phyloP scores from a whole-genome alignment of 2,329 filamentous ascomycete genomes.

The Exophiala mesophila region DNA sequence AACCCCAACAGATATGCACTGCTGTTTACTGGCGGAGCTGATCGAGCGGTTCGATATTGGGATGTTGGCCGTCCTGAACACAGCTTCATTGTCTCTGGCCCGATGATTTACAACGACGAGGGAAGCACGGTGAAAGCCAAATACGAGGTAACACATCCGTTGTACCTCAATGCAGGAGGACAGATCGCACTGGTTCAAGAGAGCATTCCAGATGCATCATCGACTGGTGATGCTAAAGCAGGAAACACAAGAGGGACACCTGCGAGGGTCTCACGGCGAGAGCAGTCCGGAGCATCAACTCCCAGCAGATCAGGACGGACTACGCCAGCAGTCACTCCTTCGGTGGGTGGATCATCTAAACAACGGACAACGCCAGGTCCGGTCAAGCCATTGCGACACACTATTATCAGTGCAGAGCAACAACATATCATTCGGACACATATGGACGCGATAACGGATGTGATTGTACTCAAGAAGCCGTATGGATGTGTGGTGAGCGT shows the following conservation, averaged over 20 bases:
- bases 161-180: slow-evolving; percentile 38
- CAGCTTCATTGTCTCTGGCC: slow-evolving; percentile 74
- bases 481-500: slow-evolving; percentile 91
- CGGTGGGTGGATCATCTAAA: neutral
- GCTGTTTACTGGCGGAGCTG: slow-evolving; percentile 79
- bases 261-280: slow-evolving; percentile 22
- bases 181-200: slow-evolving; percentile 65
- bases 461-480: slow-evolving; percentile 80
- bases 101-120: slow-evolving; percentile 52
- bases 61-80: slow-evolving; percentile 73
- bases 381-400: slow-evolving; percentile 61
- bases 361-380: slow-evolving; percentile 1
- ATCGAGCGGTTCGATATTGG: slow-evolving; percentile 92
- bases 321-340: slow-evolving; percentile 4
- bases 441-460: slow-evolving; percentile 79
- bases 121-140: slow-evolving; percentile 60
- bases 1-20: slow-evolving; percentile 65
- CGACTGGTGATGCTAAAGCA: slow-evolving; percentile 19
- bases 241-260: slow-evolving; percentile 25
- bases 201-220: slow-evolving; percentile 44
- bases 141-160: slow-evolving; percentile 61
- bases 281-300: slow-evolving; percentile 1
- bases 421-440: slow-evolving; percentile 81
- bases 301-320: slow-evolving; percentile 29
- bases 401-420: slow-evolving; percentile 82